Evolutionary conservation across 1,284 basidiomycete species (phyloP), one percentile per base, ranked within the genome.

Genomic region (Cutaneotrichosporon cavernicola): DNA sequence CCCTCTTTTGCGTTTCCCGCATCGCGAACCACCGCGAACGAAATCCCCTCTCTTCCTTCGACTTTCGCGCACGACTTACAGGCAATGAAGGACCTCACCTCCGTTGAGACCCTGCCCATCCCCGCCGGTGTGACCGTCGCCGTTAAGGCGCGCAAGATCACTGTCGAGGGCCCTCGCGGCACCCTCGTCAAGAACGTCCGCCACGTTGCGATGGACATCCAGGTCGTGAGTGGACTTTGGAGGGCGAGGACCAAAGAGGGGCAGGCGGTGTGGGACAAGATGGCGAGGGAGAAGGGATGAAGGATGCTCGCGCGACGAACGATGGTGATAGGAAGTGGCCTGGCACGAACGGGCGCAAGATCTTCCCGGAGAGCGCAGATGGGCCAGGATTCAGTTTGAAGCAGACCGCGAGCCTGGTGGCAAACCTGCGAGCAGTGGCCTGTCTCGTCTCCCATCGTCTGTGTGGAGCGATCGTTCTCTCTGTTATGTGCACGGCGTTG

Each of bases 121-220:
- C 95, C 95, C 66, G 88, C 89, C 79, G 88, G 86, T 73, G 89
- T 98, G 76, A 88, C 88, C 64, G 87, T 97, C 72, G 80, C 83
- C 76, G 86, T 97, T 83, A 95, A 95, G 85, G 87, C 94, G 73
- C 89, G 95, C 69, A 83, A 91, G 75, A 89, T 98, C 81, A 89
- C 86, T 69, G 93, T 97, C 74, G 88, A 87, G 73, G 94, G 94
- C 56, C 91, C 94, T 67, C 88, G 94, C 63, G 94, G 94, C 70
- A 90, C 87, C 65, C 86, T 97, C 76, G 87, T 85, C 72, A 97
- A 97, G 87, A 90, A 90, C 76, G 88, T 95, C 81, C 90, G 91
- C 72, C 94, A 97, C 85, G 88, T 96, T 75, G 87, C 94, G 84
- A 95, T 97, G 91, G 95, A 97, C 84, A 91, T 98, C 81, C 89